Base-by-base conservation (phyloP, 1,139 yeast genomes). In the Geotrichum histeridarum region DNA sequence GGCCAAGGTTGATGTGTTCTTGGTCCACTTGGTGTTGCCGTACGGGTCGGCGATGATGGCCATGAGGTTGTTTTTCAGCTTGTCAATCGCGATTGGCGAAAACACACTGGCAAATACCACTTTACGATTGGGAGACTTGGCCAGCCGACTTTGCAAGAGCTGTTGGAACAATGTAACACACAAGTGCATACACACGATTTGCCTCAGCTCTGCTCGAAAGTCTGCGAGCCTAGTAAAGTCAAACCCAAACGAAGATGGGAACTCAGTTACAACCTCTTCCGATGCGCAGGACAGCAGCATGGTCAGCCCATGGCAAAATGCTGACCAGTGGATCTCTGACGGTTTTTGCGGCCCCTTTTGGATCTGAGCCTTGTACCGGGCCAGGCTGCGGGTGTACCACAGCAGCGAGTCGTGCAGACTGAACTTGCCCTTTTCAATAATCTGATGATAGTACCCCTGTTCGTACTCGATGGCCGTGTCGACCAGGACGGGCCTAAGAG, bases 401-500 rank as follows among this genome's bases (percentile, higher is more conserved):
- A 75, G 75, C 57, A 86, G 74, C 2, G 93, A 82, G 63, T 84
- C 84, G 18, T 76, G 68, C 53, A 88, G 76, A 64, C 83, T 82
- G 54, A 86, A 76, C 68, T 86, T 86, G 59, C 84, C 79, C 61
- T 83, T 83, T 50, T 75, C 72, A 57, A 87, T 78, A 65, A 87
- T 76, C 63, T 86, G 89, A 59, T 78, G 79, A 69, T 89, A 89
- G 70, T 89, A 90, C 68, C 87, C 95, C 63, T 83, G 84, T 71
- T 91, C 98, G 66, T 91, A 88, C 61, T 87, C 93, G n/a, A 86
- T 85, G 1, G 96, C 95, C 30, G 95, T 86, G 64, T 89, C 93
- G 59, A 90, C 82, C 52, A 91, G 76, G n/a, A 87, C 86, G 1
- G 96, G 95, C 64, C 96, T 78, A 55, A 90, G 74, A 31, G 89